phyloP scores from a whole-genome alignment of 352 stramenopile species.

The Globisporangium spinosum region DNA sequence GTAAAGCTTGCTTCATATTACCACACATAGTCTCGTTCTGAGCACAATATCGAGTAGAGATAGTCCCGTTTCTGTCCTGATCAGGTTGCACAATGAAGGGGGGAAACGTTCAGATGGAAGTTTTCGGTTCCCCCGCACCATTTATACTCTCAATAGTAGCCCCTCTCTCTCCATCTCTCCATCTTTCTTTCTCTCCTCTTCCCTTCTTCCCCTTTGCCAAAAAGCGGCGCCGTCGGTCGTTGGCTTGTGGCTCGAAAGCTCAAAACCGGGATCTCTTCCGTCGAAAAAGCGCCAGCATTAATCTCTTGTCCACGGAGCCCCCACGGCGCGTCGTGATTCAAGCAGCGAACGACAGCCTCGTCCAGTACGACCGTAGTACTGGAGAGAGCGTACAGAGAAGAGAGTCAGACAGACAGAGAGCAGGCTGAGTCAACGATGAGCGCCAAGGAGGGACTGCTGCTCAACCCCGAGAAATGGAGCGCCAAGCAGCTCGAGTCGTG shows the following conservation, averaged over 20 bases:
- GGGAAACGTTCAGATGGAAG: background rate
- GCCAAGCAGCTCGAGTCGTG: conserved; percentile 74
- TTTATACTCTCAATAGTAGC: background rate
- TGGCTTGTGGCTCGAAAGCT: background rate
- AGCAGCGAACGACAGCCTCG: background rate
- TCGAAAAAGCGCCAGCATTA: conserved; percentile 1
- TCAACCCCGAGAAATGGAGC: conserved; percentile 81
- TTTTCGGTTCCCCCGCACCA: background rate
- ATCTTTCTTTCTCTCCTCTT: background rate
- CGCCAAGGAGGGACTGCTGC: conserved; percentile 84
- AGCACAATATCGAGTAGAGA: background rate
- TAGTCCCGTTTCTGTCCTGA: background rate
- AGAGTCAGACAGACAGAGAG: background rate
- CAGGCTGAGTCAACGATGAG: conserved; percentile 52
- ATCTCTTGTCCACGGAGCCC: background rate
- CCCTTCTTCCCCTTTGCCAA: background rate
- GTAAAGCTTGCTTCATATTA: background rate
- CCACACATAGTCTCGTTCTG: background rate
- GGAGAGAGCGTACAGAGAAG: background rate
- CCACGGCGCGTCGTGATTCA: background rate
- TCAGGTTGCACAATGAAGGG: background rate
- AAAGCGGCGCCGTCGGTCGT: background rate
- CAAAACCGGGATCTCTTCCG: background rate
- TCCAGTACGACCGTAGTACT: background rate
- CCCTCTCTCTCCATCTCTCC: background rate